A percentile compares a stretch with the other conserved stretches of the same genome.
Evolutionary conservation across 2,329 filamentous ascomycete genomes (phyloP).

Genomic region (Fusarium circinatum): DNA sequence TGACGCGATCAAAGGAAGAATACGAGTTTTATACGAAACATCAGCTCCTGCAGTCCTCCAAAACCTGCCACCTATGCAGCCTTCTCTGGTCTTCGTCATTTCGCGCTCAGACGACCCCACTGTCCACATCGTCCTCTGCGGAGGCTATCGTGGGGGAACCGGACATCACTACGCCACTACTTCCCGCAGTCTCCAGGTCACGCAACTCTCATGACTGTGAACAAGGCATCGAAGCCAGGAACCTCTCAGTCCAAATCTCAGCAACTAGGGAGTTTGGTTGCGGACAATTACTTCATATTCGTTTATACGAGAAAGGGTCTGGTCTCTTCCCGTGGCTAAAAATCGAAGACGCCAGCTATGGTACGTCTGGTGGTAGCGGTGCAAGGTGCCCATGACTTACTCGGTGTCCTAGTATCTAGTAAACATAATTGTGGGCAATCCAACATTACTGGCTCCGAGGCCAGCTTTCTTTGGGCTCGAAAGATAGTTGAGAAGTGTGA

Average conservation of each 20-base stretch:
- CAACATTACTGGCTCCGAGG: fast-evolving
- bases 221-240: fast-evolving
- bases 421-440: neutral
- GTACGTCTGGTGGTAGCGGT: fast-evolving
- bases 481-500: neutral
- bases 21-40: neutral
- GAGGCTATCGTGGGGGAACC: fast-evolving
- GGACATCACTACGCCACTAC: neutral
- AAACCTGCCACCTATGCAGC: neutral
- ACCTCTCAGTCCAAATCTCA: neutral
- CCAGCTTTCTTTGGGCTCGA: neutral
- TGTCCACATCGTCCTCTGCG: fast-evolving
- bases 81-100: neutral
- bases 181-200: fast-evolving
- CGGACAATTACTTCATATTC: fast-evolving
- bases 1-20: neutral
- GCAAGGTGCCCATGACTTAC: fast-evolving
- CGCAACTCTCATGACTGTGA: fast-evolving
- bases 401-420: fast-evolving
- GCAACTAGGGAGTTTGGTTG: neutral
- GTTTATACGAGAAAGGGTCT: fast-evolving
- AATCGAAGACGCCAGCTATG: neutral
- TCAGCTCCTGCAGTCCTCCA: neutral
- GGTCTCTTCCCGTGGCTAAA: neutral
- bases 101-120: fast-evolving